phyloP scores from a whole-genome alignment of 768 basidiomycete species.

The Suillus subluteus region DNA sequence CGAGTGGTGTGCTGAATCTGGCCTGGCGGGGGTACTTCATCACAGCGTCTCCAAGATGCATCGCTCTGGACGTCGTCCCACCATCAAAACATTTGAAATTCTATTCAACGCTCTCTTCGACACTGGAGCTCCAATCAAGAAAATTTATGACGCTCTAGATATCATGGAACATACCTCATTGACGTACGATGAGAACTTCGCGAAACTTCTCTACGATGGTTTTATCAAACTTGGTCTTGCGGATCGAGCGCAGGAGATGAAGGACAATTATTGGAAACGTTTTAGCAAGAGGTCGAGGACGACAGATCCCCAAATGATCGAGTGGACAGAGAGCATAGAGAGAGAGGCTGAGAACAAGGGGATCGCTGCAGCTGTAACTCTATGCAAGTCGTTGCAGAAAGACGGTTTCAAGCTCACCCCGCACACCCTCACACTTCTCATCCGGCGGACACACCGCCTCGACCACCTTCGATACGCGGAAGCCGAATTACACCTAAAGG shows the following conservation, averaged over 20 bases:
- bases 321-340: constrained; percentile 34
- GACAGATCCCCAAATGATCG: constrained; percentile 28
- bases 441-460: constrained; percentile 44
- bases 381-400: constrained; percentile 36
- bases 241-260: constrained; percentile 42
- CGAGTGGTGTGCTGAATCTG: constrained; percentile 38
- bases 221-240: constrained; percentile 45
- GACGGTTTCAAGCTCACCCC: constrained; percentile 37
- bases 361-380: constrained; percentile 35
- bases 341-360: constrained; percentile 38
- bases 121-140: constrained; percentile 31
- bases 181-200: constrained; percentile 46
- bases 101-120: constrained; percentile 50
- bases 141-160: constrained; percentile 46
- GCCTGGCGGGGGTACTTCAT: constrained; percentile 30
- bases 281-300: constrained; percentile 34
- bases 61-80: constrained; percentile 44
- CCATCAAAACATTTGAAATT: constrained; percentile 49
- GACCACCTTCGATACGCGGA: constrained; percentile 48
- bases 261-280: constrained; percentile 40
- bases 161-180: constrained; percentile 50
- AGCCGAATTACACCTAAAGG: constrained; percentile 41
- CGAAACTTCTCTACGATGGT: constrained; percentile 42
- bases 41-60: constrained; percentile 41
- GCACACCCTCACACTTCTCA: constrained; percentile 43